Evolutionary conservation across 1,284 basidiomycete species (phyloP), one percentile per base, ranked within the genome.

Genomic region (Coniophora puteana): DNA sequence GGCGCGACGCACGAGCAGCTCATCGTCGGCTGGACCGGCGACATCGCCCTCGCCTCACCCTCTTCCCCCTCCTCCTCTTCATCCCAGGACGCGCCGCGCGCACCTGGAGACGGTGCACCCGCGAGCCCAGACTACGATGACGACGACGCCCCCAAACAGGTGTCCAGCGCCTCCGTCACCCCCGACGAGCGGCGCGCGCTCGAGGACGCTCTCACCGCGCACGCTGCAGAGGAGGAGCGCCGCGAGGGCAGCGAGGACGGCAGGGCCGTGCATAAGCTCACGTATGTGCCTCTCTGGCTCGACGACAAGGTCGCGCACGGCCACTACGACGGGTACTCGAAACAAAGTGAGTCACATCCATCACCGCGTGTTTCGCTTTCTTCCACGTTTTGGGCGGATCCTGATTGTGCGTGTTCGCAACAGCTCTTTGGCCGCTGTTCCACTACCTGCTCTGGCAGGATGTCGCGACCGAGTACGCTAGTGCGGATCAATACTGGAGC

Each of bases 401-500:
- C n/a, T 24, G 5, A 22, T 36, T 36, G 23, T 22, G 23, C 23
- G 35, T 25, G 11, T 8, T 36, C 22, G 18, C 30, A 14, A 13
- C 53, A 91, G 89, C 87, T 26, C 80, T 99, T 38, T 99, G 95
- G 95, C 96, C 95, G 0, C 72, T 98, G 21, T 96, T 99, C 78
- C 96, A 99, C 69, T 99, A 99, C 62, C 78, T 99, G 44, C 83
- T 97, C 42, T 97, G 93, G 93, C 92, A 96, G 63, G 94, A 96
- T 59, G 92, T 89, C 42, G 83, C 85, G 1, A 82, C 81, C 22
- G 86, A 89, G 57, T 82, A 83, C 48, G 80, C 84, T 7, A 82
- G 82, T 11, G 82, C 82, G n/a, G 94, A 98, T 57, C 71, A 79
- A 5, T 78, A 91, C 54, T 99, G 93, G 44, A 46, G 45, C 6